phyloP scores from a whole-genome alignment of 2,329 filamentous ascomycete genomes.

The Boeremia lycopersici region DNA sequence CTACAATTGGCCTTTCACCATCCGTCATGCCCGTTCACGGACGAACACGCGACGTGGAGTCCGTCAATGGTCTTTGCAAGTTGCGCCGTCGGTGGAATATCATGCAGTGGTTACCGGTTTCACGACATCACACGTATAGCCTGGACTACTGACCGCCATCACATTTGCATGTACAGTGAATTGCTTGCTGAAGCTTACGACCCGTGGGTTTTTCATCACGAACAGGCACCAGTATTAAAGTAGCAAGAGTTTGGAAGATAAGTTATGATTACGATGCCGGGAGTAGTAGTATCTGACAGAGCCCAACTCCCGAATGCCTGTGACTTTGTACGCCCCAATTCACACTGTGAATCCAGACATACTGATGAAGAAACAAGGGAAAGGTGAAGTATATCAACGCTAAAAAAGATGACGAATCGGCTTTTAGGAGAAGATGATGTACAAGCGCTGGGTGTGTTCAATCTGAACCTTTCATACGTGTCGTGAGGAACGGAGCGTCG shows the following conservation, averaged over 20 bases:
- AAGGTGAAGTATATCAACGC: slow-evolving; percentile 28
- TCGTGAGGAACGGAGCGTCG: slow-evolving; percentile 26
- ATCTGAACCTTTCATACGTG: slow-evolving; percentile 36
- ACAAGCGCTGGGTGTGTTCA: slow-evolving; percentile 29
- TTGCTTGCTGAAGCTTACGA: no score
- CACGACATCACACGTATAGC: neutral
- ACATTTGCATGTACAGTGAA: neutral
- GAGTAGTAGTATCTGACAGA: slow-evolving; percentile 8
- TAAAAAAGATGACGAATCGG: slow-evolving; percentile 27
- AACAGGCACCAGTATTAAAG: neutral
- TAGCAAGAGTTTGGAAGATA: neutral
- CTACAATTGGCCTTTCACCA: slow-evolving; percentile 27
- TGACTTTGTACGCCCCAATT: slow-evolving; percentile 4
- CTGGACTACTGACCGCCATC: neutral
- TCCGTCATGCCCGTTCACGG: slow-evolving; percentile 2
- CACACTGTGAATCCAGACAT: neutral
- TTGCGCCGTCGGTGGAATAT: neutral
- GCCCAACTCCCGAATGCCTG: slow-evolving; percentile 13
- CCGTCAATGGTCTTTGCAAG: neutral
- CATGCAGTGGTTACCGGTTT: neutral
- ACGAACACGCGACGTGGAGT: slow-evolving; percentile 6
- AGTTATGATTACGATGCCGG: slow-evolving; percentile 14
- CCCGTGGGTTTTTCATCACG: neutral
- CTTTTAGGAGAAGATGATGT: slow-evolving; percentile 39
- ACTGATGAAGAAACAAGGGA: slow-evolving; percentile 14